phyloP scores from a whole-genome alignment of 176 grass and related monocot species.

The Canna indica region DNA sequence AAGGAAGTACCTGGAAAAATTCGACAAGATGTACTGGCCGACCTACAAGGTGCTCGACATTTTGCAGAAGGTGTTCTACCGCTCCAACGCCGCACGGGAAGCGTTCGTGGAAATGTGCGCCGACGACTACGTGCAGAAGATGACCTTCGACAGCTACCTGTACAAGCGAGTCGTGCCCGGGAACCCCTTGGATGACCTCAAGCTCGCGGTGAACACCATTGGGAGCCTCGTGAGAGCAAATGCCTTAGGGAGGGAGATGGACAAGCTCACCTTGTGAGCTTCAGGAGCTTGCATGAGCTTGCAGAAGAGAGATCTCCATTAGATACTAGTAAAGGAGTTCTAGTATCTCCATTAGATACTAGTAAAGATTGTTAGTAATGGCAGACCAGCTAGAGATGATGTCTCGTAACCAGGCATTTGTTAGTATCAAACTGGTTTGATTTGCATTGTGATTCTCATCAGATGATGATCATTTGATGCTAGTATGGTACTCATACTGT shows the following conservation, averaged over 20 bases:
- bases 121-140: slow-evolving; percentile 95
- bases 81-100: slow-evolving; percentile 78
- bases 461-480: too few relatives aligned
- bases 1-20: slow-evolving; percentile 85
- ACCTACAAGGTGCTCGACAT: slow-evolving; percentile 99
- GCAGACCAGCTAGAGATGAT: neutral
- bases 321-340: too few relatives aligned
- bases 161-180: slow-evolving; percentile 95
- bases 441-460: neutral
- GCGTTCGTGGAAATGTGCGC: slow-evolving; percentile 99
- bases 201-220: slow-evolving; percentile 88
- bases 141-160: slow-evolving; percentile 99
- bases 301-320: too few relatives aligned
- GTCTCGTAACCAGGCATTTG: neutral
- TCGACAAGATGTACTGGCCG: slow-evolving; percentile 90
- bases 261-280: slow-evolving; percentile 78
- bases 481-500: too few relatives aligned
- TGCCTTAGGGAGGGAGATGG: slow-evolving; percentile 79
- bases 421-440: too few relatives aligned
- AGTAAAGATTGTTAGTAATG: too few relatives aligned
- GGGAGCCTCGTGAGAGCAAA: slow-evolving; percentile 85
- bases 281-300: neutral
- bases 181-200: slow-evolving; percentile 92
- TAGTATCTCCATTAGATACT: too few relatives aligned
- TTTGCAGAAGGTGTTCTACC: slow-evolving; percentile 99